Conservation (phyloP, 2,329 filamentous ascomycete species). For the Trichoderma guizhouense region DNA sequence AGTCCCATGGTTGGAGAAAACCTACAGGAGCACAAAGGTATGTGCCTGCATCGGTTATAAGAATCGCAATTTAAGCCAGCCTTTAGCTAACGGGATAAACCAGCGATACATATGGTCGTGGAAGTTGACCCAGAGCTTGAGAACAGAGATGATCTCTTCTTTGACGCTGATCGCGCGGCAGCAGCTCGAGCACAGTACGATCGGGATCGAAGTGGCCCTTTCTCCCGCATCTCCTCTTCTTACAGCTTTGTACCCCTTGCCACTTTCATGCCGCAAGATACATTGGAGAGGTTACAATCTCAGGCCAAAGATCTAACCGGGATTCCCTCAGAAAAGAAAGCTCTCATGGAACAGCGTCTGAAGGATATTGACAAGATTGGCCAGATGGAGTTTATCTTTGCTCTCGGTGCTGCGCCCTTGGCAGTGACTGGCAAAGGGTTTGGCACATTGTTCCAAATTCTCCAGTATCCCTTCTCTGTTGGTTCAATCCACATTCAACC, state of each 20-base stretch:
- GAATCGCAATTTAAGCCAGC: background rate
- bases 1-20: conserved; percentile 48
- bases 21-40: conserved; percentile 44
- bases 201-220: conserved; percentile 31
- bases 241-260: conserved; percentile 42
- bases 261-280: conserved; percentile 28
- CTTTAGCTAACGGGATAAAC: background rate
- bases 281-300: conserved; percentile 24
- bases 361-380: conserved; percentile 34
- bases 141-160: conserved; percentile 40
- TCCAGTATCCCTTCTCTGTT: conserved; percentile 50
- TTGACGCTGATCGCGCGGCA: conserved; percentile 27
- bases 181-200: conserved; percentile 36
- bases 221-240: conserved; percentile 39
- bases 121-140: conserved; percentile 42
- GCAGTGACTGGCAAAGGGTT: conserved; percentile 40
- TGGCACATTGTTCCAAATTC: conserved; percentile 46
- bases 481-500: conserved; percentile 45
- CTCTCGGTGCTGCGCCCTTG: conserved; percentile 46
- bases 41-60: conserved; percentile 20
- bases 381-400: conserved; percentile 49
- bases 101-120: conserved; percentile 43
- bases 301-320: conserved; percentile 24
- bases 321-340: conserved; percentile 25
- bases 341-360: conserved; percentile 34